Base-by-base conservation (phyloP, 2,329 filamentous ascomycete genomes). In the Rutstroemia sydowiana region DNA sequence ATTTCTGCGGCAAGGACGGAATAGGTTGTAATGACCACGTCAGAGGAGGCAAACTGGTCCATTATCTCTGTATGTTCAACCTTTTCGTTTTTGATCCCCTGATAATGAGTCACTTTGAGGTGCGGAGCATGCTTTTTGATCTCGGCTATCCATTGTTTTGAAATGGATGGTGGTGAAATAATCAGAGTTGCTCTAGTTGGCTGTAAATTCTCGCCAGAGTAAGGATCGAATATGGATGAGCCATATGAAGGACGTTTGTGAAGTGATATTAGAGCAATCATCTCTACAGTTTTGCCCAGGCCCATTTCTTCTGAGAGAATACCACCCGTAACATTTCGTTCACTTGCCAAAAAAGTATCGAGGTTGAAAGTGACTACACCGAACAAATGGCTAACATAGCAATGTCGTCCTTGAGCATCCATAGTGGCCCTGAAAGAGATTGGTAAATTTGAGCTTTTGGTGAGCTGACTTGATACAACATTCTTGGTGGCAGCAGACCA, bases 291-390 rank as follows among this genome's bases (percentile, higher is more conserved):
- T 66, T 92, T 92, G 1, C 87, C 87, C 1, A 92, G 71, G 0
- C 87, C 87, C 87, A 92, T 92, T 66, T 92, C 87, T 63, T 92
- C 87, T 0, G 85, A 82, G 5, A 92, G 70, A 44, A 66, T 65
- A 3, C 65, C 65, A 11, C 81, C 79, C 42, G 68, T 74, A 10
- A 79, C 53, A 0, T 60, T 57, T n/a, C 65, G 63, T 47, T 78
- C 69, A 20, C 66, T 54, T 41, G 70, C 64, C 31, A 67, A 65
- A 50, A 80, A 81, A 2, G 69, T 61, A 0, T 63, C 55, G 8
- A 72, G 54, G 61, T 85, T 73, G 34, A 71, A 70, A 1, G 79
- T 75, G 4, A 82, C 71, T 13, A 80, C 68, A 23, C 84, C 80
- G 47, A 84, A 79, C 0, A 88, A 68, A 50, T 81, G 74, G 62